Conservation (phyloP, 2,329 filamentous ascomycete species). For the Claviceps pusilla region DNA sequence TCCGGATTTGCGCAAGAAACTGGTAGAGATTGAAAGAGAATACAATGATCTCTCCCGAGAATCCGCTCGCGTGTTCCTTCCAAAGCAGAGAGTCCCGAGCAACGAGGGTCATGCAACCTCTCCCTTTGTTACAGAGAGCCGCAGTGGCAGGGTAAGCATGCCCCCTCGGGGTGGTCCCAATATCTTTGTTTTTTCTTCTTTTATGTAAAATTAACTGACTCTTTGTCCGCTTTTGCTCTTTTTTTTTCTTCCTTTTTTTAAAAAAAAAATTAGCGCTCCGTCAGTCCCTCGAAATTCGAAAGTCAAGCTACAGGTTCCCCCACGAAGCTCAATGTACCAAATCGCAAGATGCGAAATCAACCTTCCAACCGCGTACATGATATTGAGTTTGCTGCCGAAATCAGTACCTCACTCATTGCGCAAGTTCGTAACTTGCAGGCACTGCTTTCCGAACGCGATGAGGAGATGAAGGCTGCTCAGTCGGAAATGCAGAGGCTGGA, state of each 20-base stretch:
- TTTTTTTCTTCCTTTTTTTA: background rate
- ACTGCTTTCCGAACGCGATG: conserved; percentile 74
- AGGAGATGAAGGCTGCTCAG: conserved; percentile 60
- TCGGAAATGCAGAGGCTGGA: conserved; percentile 67
- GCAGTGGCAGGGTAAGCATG: conserved; percentile 36
- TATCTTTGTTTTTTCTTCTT: background rate
- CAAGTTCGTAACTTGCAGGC: conserved; percentile 85
- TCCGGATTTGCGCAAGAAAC: conserved; percentile 65
- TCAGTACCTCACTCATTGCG: conserved; percentile 84
- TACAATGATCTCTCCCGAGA: conserved; percentile 89
- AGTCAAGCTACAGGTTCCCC: conserved; percentile 74
- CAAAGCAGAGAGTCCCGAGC: conserved; percentile 66
- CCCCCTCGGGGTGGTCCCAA: background rate
- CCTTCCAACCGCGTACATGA: conserved; percentile 79
- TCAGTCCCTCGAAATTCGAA: conserved; percentile 66
- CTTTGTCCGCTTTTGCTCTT: no score
- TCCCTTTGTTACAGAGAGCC: conserved; percentile 37
- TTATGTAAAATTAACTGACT: background rate
- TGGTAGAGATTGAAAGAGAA: conserved; percentile 80
- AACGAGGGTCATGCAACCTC: conserved; percentile 41
- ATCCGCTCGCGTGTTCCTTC: conserved; percentile 74
- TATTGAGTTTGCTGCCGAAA: conserved; percentile 96
- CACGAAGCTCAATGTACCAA: conserved; percentile 75
- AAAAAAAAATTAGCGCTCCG: conserved; percentile 38
- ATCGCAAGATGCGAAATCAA: conserved; percentile 80